Evolutionary conservation across 495 filamentous ascomycete genomes (phyloP), one percentile per base, ranked within the genome.

Genomic region (Acidiella bohemica): DNA sequence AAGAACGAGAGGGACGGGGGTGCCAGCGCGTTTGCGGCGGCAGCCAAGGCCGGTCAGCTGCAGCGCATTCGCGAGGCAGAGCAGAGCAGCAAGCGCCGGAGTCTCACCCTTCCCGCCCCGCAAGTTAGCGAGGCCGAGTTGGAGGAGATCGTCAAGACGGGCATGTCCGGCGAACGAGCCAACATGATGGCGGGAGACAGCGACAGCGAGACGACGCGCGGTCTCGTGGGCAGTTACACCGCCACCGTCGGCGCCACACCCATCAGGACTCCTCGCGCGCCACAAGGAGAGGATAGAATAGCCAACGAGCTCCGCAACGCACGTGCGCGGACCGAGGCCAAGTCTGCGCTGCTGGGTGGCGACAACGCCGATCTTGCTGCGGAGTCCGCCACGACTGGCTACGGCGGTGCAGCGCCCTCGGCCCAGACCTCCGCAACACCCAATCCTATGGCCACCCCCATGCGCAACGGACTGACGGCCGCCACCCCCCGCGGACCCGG

Each of bases 81-180:
- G 56, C 90, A 93, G 56, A 88, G 84, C 58, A 93, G 81, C 66
- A 96, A 93, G 60, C 73, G 90, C 37, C 70, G 84, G 39, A 60
- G 76, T 13, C 67, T 97, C 31, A 73, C 76, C 25, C 66, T 97
- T 26, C 90, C 90, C 8, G 65, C 78, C 4, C 90, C 90, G 14
- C 90, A 97, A 62, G 86, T 97, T 40, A 76, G 79, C 55, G 90
- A 96, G 49, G 67, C 75, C 23, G 90, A 97, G 59, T 71, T 97
- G 49, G 90, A 97, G 56, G 86, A 93, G 53, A 95, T 97, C 55
- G 86, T 97, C 31, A 97, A 97, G 61, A 92, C 95, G 85, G 92
- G 90, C 20, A 80, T 93, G 78, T 73, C 84, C 34, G 90, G 85
- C 25, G 85, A 94, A 49, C 79, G 78, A 45, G 90, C 87, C n/a